These are phyloP conservation scores for Alternaria solani DNA, from an alignment of 2,329 filamentous ascomycete genomes.

Conservation along the genomic window DNA sequence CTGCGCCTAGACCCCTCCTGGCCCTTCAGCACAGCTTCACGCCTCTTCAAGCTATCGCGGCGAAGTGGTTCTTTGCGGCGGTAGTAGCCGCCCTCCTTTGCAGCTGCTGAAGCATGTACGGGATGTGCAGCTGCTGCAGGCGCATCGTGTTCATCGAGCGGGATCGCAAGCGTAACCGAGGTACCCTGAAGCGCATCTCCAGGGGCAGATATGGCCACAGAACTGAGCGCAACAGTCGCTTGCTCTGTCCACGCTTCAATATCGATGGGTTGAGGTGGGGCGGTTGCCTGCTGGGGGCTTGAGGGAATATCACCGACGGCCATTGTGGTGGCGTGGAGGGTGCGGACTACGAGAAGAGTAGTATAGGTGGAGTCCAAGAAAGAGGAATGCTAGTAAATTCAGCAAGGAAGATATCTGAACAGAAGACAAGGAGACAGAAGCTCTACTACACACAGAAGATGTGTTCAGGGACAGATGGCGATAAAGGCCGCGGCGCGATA, in stretches of 20 bases:
- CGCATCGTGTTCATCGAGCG: slow-evolving; percentile 68
- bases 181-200: slow-evolving; percentile 57
- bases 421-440: slow-evolving; percentile 1
- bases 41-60: slow-evolving; percentile 69
- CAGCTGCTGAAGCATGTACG: slow-evolving; percentile 37
- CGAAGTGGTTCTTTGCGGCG: slow-evolving; percentile 64
- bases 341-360: background rate
- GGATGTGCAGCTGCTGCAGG: slow-evolving; percentile 33
- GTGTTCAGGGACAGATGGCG: slow-evolving; percentile 24
- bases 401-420: background rate
- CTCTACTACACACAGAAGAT: slow-evolving; percentile 7
- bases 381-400: background rate
- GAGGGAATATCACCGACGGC: slow-evolving; percentile 42
- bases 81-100: slow-evolving; percentile 58
- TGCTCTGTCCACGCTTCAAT: slow-evolving; percentile 61
- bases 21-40: slow-evolving; percentile 83
- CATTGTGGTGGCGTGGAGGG: slow-evolving; percentile 37
- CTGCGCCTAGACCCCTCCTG: slow-evolving; percentile 89
- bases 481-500: slow-evolving; percentile 28
- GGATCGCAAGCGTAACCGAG: slow-evolving; percentile 73
- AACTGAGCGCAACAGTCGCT: slow-evolving; percentile 53
- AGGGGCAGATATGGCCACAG: slow-evolving; percentile 51
- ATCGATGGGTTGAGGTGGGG: slow-evolving; percentile 45
- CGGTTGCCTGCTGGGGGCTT: slow-evolving; percentile 27
- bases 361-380: background rate